These are phyloP conservation scores for Pichia exigua DNA, from an alignment of 805 yeast genomes.

Conservation along the genomic window DNA sequence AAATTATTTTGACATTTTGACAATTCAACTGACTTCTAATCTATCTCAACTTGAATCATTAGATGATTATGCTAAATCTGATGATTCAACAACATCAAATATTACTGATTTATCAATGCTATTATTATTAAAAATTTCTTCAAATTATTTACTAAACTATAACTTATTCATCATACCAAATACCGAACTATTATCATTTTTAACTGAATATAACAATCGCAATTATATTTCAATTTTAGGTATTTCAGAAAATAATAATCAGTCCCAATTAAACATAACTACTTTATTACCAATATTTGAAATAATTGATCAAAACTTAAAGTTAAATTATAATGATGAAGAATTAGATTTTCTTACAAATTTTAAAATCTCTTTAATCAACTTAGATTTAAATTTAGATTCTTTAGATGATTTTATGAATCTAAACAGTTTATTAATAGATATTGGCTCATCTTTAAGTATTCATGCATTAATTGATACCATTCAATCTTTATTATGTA, in stretches of 20 bases:
- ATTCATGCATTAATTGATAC: constrained; percentile 29
- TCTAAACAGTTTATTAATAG: constrained; percentile 17
- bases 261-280: constrained; percentile 10
- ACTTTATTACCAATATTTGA: constrained; percentile 25
- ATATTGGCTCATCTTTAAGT: constrained; percentile 29
- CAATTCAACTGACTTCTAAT: background rate
- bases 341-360: constrained; percentile 19
- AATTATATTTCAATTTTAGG: constrained; percentile 12
- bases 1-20: background rate
- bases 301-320: constrained; percentile 26
- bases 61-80: constrained; percentile 2
- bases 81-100: background rate
- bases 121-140: constrained; percentile 2
- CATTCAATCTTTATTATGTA: constrained; percentile 19
- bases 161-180: constrained; percentile 4
- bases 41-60: background rate
- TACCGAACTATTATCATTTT: background rate
- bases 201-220: constrained; percentile 4
- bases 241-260: constrained; percentile 13
- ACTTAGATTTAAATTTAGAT: constrained; percentile 15
- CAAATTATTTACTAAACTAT: constrained; percentile 3
- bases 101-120: constrained; percentile 8
- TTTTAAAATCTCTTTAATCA: constrained; percentile 16
- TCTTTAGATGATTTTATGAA: constrained; percentile 16
- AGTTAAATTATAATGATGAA: constrained; percentile 14